Evolutionary conservation across 2,329 filamentous ascomycete genomes (phyloP).

Genomic region (Penicillium paneum): DNA sequence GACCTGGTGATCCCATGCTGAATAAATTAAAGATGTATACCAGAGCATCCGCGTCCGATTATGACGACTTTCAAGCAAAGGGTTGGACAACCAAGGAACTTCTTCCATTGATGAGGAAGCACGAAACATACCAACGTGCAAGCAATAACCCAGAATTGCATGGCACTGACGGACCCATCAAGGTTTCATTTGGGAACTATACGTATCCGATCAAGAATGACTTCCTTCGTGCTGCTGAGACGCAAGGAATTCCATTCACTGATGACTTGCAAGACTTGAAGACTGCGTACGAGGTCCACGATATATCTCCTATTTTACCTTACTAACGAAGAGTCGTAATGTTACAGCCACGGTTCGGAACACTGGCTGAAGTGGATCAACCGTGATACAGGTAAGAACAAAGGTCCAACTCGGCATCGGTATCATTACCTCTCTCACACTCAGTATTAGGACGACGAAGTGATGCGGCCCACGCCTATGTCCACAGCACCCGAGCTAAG

Average conservation of each 20-base stretch:
- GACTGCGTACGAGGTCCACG: slow-evolving; percentile 32
- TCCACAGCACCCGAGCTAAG: slow-evolving; percentile 70
- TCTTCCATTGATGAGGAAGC: slow-evolving; percentile 73
- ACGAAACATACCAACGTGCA: slow-evolving; percentile 71
- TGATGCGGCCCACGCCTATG: slow-evolving; percentile 73
- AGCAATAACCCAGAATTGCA: slow-evolving; percentile 63
- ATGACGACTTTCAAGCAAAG: slow-evolving; percentile 75
- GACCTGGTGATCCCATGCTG: background rate
- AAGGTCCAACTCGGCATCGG: too few species aligned
- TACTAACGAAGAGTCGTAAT: background rate
- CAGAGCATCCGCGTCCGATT: slow-evolving; percentile 67
- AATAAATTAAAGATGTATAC: slow-evolving; percentile 61
- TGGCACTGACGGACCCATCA: slow-evolving; percentile 76
- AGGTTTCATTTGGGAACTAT: slow-evolving; percentile 77
- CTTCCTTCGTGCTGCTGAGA: slow-evolving; percentile 69
- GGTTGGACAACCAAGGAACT: slow-evolving; percentile 77
- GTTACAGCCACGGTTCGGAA: slow-evolving; percentile 61
- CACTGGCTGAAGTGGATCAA: slow-evolving; percentile 89
- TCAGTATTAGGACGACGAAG: slow-evolving; percentile 64
- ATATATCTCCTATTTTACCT: background rate
- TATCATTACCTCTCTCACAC: background rate
- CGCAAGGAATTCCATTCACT: slow-evolving; percentile 70
- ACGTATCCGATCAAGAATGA: slow-evolving; percentile 80
- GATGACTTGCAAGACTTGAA: slow-evolving; percentile 72
- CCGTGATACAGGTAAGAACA: slow-evolving; percentile 48